A percentile compares a stretch with the other conserved stretches of the same genome.
Evolutionary conservation across 2,329 filamentous ascomycete species (phyloP).

Genomic region (Immersiporthe knoxdaviesiana): DNA sequence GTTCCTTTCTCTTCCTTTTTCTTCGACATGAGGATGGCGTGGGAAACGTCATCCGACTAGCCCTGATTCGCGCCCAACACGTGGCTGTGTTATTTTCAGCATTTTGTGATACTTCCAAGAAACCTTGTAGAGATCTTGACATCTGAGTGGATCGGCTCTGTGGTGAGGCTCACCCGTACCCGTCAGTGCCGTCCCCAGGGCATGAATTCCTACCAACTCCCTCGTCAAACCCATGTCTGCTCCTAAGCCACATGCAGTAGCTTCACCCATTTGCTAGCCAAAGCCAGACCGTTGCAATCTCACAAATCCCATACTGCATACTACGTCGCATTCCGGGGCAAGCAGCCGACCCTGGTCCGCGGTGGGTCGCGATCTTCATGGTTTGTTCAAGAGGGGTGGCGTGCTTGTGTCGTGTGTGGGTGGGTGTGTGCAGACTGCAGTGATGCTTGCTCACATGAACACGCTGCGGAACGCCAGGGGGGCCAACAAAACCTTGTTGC

Average conservation of each 20-base stretch:
- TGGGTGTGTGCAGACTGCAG: too few species aligned
- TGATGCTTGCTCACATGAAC: slow-evolving; percentile 11
- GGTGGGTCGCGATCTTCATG: neutral
- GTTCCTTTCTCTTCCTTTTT: too few species aligned
- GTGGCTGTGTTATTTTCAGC: neutral
- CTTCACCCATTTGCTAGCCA: neutral
- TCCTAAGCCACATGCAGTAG: neutral
- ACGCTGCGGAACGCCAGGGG: neutral
- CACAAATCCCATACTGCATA: too few species aligned
- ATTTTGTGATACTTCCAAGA: slow-evolving; percentile 1
- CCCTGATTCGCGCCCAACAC: neutral
- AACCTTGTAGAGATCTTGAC: neutral
- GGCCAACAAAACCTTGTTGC: neutral
- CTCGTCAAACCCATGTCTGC: neutral
- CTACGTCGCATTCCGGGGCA: neutral
- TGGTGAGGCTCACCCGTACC: neutral
- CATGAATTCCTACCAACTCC: slow-evolving; percentile 1
- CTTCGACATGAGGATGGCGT: too few species aligned
- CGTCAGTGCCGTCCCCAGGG: too few species aligned
- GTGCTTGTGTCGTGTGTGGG: too few species aligned
- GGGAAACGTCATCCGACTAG: neutral
- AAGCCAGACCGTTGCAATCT: neutral
- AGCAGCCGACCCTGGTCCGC: neutral
- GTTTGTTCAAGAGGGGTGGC: neutral
- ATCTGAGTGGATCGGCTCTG: neutral